These are phyloP conservation scores for Jackrogersella multiformis DNA, from an alignment of 495 filamentous ascomycete genomes.

Conservation along the genomic window DNA sequence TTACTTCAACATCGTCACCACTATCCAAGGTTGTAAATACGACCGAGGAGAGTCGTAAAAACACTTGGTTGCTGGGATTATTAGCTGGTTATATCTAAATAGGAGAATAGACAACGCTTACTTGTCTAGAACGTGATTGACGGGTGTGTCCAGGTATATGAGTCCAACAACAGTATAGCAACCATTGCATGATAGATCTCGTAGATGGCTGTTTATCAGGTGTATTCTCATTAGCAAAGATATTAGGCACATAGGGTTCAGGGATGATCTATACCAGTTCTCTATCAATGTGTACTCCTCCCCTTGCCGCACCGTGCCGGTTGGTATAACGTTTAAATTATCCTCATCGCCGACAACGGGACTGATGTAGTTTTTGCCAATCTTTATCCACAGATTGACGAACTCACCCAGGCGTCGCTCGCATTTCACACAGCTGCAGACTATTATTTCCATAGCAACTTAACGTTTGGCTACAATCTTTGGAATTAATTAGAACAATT, in stretches of 20 bases:
- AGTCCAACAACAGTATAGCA: conserved; percentile 46
- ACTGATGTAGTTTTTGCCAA: conserved; percentile 55
- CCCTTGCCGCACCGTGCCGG: conserved; percentile 37
- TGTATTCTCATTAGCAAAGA: conserved; percentile 9
- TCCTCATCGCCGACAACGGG: conserved; percentile 46
- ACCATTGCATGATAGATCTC: conserved; percentile 43
- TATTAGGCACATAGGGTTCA: background rate
- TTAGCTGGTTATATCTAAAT: conserved; percentile 3
- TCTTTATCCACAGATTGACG: conserved; percentile 55
- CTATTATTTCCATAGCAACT: conserved; percentile 45
- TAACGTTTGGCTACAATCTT: background rate
- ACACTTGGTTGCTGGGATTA: conserved; percentile 38
- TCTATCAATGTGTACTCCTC: conserved; percentile 46
- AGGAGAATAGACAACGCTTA: conserved; percentile 19
- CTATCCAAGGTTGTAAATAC: conserved; percentile 20
- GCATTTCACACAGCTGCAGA: conserved; percentile 54
- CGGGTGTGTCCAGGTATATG: conserved; percentile 43
- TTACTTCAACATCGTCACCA: conserved; percentile 29
- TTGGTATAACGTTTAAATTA: conserved; percentile 21
- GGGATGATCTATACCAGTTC: conserved; percentile 43
- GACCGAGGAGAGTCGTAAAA: conserved; percentile 36
- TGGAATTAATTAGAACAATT: background rate
- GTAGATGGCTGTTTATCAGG: conserved; percentile 38
- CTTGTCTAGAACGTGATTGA: conserved; percentile 51
- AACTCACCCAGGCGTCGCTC: conserved; percentile 47